Evolutionary conservation across 164 flowering plant genomes (phyloP), one percentile per base, ranked within the genome.

Genomic region (Stephania japonica): DNA sequence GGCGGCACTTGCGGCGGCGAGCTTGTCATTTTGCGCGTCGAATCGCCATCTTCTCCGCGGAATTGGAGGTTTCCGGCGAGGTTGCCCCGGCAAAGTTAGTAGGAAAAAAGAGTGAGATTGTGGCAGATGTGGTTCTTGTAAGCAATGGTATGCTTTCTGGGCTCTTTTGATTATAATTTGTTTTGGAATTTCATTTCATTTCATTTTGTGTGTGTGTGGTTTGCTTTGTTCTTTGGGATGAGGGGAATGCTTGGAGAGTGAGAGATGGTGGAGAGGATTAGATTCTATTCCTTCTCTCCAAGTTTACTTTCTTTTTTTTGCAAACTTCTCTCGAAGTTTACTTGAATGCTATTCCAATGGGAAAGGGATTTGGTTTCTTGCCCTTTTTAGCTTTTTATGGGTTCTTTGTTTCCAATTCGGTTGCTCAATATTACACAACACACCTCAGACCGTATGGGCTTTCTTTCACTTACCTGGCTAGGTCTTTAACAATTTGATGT

Each of bases 1-100:
- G 38, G 75, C 4, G 62, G 49, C 27, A 72, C 68, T 24, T 64
- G 73, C 18, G 75, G 65, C 59, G 78, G 70, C 49, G 75, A 44
- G 25, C 69, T 70, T 49, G 75, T 66, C 73, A 70, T 76, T 65
- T 50, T 74, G 6, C 68, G 42, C 23, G 38, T 32, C 1, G 38
- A 32, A 32, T 32, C 38, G 38, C 27, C 79, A 73, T 73, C 49
- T 59, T 70, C 13, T 26, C 62, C 62, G 62, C 6, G 19, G 62
- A 73, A 66, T 26, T 41, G 21, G n/a, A n/a, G n/a, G n/a, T n/a
- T n/a, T n/a, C n/a, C n/a, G n/a, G n/a, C n/a, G n/a, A n/a, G n/a
- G n/a, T n/a, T n/a, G n/a, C n/a, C n/a, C n/a, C n/a, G n/a, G n/a
- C n/a, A n/a, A n/a, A 47, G 53, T 11, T 12, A 25, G 32, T 38